Conservation (phyloP, 2,329 filamentous ascomycete genomes). For the Chaetoscypha palmicola region DNA sequence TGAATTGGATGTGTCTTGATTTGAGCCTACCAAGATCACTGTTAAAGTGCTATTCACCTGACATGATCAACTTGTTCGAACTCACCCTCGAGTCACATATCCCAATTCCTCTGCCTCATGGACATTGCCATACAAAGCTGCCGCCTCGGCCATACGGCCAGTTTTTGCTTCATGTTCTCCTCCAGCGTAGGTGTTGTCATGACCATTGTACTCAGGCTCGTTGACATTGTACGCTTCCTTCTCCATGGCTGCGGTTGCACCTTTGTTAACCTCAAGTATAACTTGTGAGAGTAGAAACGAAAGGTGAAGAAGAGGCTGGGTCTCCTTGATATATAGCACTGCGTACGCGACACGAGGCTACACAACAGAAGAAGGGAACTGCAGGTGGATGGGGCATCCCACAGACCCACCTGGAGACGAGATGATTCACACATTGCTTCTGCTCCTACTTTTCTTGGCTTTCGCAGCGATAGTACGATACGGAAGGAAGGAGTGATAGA, state of each 20-base stretch:
- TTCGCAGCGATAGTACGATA: background rate
- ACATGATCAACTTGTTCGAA: slow-evolving; percentile 2
- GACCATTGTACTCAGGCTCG: slow-evolving; percentile 17
- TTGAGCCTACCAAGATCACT: slow-evolving; percentile 20
- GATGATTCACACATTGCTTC: background rate
- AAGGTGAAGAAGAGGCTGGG: background rate
- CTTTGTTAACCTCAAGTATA: no score
- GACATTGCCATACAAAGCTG: slow-evolving; percentile 45
- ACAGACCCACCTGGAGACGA: slow-evolving; percentile 2
- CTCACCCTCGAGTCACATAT: slow-evolving; percentile 43
- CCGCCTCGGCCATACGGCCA: slow-evolving; percentile 38
- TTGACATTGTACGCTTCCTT: slow-evolving; percentile 22
- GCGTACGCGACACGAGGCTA: slow-evolving; percentile 3
- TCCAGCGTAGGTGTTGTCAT: slow-evolving; percentile 17
- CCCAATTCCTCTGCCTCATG: slow-evolving; percentile 44
- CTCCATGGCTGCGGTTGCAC: slow-evolving; percentile 18
- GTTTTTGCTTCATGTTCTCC: slow-evolving; percentile 26
- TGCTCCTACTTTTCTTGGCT: background rate
- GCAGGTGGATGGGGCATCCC: slow-evolving; percentile 4
- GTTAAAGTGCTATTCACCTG: background rate
- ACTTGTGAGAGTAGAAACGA: background rate
- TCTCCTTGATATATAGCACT: slow-evolving; percentile 10
- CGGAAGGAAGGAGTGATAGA: background rate
- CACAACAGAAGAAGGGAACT: background rate
- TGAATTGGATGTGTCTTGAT: slow-evolving; percentile 51